Base-by-base conservation (phyloP, 768 basidiomycete genomes). In the Serendipita sp. region DNA sequence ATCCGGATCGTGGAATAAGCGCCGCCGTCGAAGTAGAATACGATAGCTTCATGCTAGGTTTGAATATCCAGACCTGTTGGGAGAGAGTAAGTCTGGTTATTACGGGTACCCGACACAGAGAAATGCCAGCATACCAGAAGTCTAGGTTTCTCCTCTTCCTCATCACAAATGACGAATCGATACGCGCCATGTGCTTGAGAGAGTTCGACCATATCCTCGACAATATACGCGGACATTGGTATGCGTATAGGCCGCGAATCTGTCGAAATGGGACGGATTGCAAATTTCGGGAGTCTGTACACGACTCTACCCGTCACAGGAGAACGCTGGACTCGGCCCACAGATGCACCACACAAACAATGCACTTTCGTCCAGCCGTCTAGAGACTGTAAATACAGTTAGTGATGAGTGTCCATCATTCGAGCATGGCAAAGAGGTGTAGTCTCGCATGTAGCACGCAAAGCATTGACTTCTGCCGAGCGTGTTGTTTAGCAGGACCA, bases 171-270 rank as follows among this genome's bases (percentile, higher is more conserved):
- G 38, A 93, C 80, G 70, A 98, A 97, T 8, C 93, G 88, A 74
- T 97, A 92, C 0, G 88, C 87, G 1, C 93, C 92, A 71, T 97
- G 94, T 1, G 94, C 91, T 64, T 88, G 86, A 3, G 91, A 87
- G 63, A 89, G 86, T 71, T 95, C 95, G 34, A 81, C 80, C 89
- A 98, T 89, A 70, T 96, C 91, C 67, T 91, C 84, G 11, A 92
- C 82, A 35, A 98, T 81, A 74, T 90, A 95, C n/a, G 90, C 88
- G 1, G 89, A 89, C 32, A 94, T 76, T 0, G 90, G 89, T 32
- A 80, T 74, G 63, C 74, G 73, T 2, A 74, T 70, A 0, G 73
- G 71, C 86, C 85, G 84, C 2, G 79, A 74, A 18, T 74, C 78
- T 1, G 79, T 75, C 68, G 84, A 82, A 65, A 87, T 75, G 3